Base-by-base conservation (phyloP, 129 eudicot species). In the Tagetes patula region DNA sequence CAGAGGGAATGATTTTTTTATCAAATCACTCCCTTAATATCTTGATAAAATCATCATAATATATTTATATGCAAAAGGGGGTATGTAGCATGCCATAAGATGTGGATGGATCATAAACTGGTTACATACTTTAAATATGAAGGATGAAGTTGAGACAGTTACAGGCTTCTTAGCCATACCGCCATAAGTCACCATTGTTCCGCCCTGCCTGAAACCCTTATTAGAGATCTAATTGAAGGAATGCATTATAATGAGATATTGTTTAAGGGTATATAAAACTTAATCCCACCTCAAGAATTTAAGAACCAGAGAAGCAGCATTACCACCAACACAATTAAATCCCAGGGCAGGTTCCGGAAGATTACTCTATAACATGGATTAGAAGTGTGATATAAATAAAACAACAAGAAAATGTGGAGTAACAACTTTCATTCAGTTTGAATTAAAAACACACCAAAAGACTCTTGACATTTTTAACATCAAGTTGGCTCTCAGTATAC, bases 141-240 rank as follows among this genome's bases (percentile, higher is more conserved):
- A 88, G 69, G 96, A 66, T 61, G 97, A 79, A 65, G 99, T 95
- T 79, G 97, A 83, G 31, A 90, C 96, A 11, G 96, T 88, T 53
- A 95, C n/a, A 69, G 99, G 99, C 80, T 86, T 86, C 91, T 95
- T 95, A 20, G 99, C 78, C 99, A 95, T 95, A 49, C 99, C 99
- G 8, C 99, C 99, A 81, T 88, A 95, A 10, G 99, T 95, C 75
- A 91, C 99, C 99, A 95, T 95, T 11, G 91, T 95, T 67, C 99
- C 99, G 60, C 99, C 91, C 58, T 82, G 87, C 86, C 99, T 89
- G 85, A 69, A 76, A 61, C 61, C 75, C 62, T 47, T 38, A 39
- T 71, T 60, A 74, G 10, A 40, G 36, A 55, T 59, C 10, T 38
- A 30, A 45, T 7, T 47, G 7, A 78, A 58, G 33, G 33, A 62